Percentiles rank a stretch among this genome's conserved stretches.
phyloP scores from a whole-genome alignment of 495 filamentous ascomycete genomes.

The Aspergillus homomorphus region DNA sequence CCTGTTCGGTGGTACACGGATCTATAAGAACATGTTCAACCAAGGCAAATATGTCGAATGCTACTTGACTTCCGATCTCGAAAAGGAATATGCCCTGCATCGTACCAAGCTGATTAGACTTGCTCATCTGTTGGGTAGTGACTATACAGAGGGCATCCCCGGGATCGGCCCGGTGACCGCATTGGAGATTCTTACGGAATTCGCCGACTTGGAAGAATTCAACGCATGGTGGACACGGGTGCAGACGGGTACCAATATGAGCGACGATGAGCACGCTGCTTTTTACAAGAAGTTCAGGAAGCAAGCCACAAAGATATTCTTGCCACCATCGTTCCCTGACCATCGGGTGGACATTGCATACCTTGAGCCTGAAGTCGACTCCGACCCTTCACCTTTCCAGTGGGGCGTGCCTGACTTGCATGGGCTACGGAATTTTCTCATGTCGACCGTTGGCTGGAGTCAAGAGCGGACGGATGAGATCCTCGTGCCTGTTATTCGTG shows the following conservation, averaged over 20 bases:
- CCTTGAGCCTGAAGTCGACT: slow-evolving; percentile 78
- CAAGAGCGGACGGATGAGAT: slow-evolving; percentile 91
- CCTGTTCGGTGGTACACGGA: slow-evolving; percentile 89
- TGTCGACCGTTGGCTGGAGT: slow-evolving; percentile 90
- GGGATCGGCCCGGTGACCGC: slow-evolving; percentile 92
- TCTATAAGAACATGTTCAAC: slow-evolving; percentile 99
- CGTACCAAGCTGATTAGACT: slow-evolving; percentile 79
- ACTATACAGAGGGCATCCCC: slow-evolving; percentile 90
- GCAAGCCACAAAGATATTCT: slow-evolving; percentile 78
- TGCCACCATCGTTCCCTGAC: slow-evolving; percentile 75
- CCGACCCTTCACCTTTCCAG: slow-evolving; percentile 71
- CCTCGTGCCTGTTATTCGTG: slow-evolving; percentile 85
- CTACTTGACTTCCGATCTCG: slow-evolving; percentile 82
- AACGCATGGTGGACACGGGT: slow-evolving; percentile 82
- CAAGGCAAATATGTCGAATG: slow-evolving; percentile 96
- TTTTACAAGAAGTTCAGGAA: slow-evolving; percentile 85
- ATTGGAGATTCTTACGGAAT: slow-evolving; percentile 89
- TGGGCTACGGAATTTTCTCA: slow-evolving; percentile 77
- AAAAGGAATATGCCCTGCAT: slow-evolving; percentile 82
- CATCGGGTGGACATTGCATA: slow-evolving; percentile 76
- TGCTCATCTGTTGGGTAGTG: slow-evolving; percentile 84
- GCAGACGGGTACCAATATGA: slow-evolving; percentile 52
- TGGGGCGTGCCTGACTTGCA: slow-evolving; percentile 96
- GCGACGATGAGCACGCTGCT: slow-evolving; percentile 40
- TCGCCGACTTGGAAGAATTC: slow-evolving; percentile 65